Percentiles rank a stretch among this genome's conserved stretches.
Evolutionary conservation across 2,329 filamentous ascomycete species (phyloP).

Genomic region (Cercospora sp.): DNA sequence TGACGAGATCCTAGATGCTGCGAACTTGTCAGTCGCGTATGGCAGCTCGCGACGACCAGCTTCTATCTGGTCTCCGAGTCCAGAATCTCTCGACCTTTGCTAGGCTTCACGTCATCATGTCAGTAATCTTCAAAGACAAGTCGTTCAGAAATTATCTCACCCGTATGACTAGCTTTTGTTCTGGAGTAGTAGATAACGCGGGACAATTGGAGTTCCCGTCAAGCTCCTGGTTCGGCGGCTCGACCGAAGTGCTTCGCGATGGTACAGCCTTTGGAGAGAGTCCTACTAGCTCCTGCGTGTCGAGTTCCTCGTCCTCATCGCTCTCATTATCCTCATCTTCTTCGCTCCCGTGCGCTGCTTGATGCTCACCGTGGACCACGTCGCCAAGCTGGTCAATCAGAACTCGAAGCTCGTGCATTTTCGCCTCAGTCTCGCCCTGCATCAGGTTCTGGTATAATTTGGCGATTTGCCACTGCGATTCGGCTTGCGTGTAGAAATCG

Average conservation of each 20-base stretch:
- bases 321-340: neutral
- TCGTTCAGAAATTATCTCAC: neutral
- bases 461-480: neutral
- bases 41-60: neutral
- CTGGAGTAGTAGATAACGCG: neutral
- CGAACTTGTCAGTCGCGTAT: neutral
- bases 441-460: neutral
- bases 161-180: neutral
- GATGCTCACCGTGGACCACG: neutral
- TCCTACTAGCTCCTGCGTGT: neutral
- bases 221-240: neutral
- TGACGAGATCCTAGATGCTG: neutral
- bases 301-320: neutral
- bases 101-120: neutral
- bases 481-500: neutral
- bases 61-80: neutral
- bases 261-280: neutral
- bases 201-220: neutral
- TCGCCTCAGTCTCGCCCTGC: neutral
- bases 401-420: neutral
- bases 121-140: neutral
- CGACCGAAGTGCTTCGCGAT: neutral
- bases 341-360: neutral
- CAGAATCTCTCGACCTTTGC: neutral
- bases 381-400: neutral